These are phyloP conservation scores for Arabidopsis suecica DNA, from an alignment of 345 rosid genomes.

Conservation along the genomic window DNA sequence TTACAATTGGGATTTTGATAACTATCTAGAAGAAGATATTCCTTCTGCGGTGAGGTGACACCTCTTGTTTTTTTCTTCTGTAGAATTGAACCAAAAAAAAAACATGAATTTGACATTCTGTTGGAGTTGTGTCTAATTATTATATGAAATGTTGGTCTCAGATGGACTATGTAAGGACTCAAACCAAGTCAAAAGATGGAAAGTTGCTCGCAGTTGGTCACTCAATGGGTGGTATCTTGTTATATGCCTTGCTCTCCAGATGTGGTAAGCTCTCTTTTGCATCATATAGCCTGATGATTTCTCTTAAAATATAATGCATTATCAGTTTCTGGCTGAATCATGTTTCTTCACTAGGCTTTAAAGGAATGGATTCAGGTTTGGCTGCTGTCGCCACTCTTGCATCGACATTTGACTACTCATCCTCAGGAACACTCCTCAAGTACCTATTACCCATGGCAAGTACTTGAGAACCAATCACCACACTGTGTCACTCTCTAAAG, in stretches of 20 bases:
- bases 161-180: conserved; percentile 79
- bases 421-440: conserved; percentile 72
- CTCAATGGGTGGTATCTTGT: conserved; percentile 96
- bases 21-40: conserved; percentile 79
- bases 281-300: background rate
- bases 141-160: conserved; percentile 38
- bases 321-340: background rate
- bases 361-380: conserved; percentile 72
- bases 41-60: conserved; percentile 95
- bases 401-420: conserved; percentile 77
- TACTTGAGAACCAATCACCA: conserved; percentile 29
- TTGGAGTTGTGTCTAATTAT: background rate
- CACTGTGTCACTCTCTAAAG: background rate
- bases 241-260: conserved; percentile 76
- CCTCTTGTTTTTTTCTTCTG: conserved; percentile 42
- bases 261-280: conserved; percentile 37
- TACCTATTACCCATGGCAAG: conserved; percentile 81
- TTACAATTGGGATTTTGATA: conserved; percentile 93
- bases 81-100: background rate
- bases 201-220: conserved; percentile 87
- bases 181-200: conserved; percentile 68
- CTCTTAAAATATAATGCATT: background rate
- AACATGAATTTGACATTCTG: conserved; percentile 2
- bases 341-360: conserved; percentile 50
- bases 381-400: conserved; percentile 69